A percentile compares a stretch with the other conserved stretches of the same genome.
These are phyloP conservation scores for Kwoniella sp. DNA, from an alignment of 768 basidiomycete species.

Conservation along the genomic window DNA sequence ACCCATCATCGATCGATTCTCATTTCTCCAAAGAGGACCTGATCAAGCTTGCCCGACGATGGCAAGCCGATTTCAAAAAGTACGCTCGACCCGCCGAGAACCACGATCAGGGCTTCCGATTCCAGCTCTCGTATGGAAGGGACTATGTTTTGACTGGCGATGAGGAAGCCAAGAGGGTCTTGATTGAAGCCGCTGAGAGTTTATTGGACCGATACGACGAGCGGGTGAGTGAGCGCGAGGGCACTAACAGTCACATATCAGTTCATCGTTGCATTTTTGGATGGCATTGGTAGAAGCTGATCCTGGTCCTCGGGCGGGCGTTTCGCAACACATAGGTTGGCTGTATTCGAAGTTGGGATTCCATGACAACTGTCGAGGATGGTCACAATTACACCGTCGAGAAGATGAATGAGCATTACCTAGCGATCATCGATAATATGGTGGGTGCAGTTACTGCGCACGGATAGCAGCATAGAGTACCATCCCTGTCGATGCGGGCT, in stretches of 20 bases:
- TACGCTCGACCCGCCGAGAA: constrained; percentile 33
- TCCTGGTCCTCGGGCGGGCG: not conserved
- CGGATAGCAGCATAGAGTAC: too few species aligned
- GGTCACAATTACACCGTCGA: constrained; percentile 29
- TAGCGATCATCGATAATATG: constrained; percentile 52
- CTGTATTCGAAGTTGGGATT: constrained; percentile 43
- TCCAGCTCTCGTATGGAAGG: constrained; percentile 43
- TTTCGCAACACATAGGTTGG: constrained; percentile 26
- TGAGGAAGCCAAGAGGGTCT: constrained; percentile 40
- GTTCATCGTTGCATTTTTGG: too few species aligned
- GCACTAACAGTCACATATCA: too few species aligned
- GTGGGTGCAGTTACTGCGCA: constrained; percentile 25
- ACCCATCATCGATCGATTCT: constrained; percentile 23
- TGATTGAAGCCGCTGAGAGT: constrained; percentile 40
- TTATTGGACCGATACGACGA: constrained; percentile 40
- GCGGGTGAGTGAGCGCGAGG: constrained; percentile 39
- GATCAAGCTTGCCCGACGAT: constrained; percentile 35
- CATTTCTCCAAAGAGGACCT: constrained; percentile 33
- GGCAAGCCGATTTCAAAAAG: constrained; percentile 37
- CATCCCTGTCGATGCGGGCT: too few species aligned
- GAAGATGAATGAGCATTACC: constrained; percentile 43
- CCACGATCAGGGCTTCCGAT: constrained; percentile 49
- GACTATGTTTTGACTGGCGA: constrained; percentile 37
- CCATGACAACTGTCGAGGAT: constrained; percentile 25
- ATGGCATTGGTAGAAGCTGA: too few species aligned